Base-by-base conservation (phyloP, 2,329 filamentous ascomycete species). In the Alternaria solani region DNA sequence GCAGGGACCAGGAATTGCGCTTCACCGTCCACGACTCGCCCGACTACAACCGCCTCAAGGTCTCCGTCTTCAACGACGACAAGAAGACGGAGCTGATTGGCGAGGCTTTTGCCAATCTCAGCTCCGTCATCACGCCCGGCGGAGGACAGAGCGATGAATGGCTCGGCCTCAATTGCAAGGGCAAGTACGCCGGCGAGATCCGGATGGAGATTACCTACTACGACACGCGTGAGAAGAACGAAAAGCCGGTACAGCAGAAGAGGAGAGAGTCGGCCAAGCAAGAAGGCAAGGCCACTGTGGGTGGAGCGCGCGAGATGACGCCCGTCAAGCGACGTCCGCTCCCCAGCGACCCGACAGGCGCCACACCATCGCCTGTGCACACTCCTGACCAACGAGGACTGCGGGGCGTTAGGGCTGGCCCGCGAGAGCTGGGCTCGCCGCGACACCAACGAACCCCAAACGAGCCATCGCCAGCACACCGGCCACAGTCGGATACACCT, bases 21-120 rank as follows among this genome's bases (percentile, higher is more conserved):
- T 99, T 98, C 76, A 92, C 88, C 44, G 95, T 99, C 16, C 94
- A 97, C 84, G 94, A 98, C 74, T 97, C 93, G 16, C 90, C 93
- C 18, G 95, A 99, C 80, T 99, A 99, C 83, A 93, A 93, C 80
- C 92, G 94, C 76, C 86, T 99, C 58, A 99, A 99, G 78, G 86
- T 98, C 16, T 97, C 94, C 3, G 88, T 98, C 6, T 99, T 99
- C 82, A 97, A 97, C 76, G 95, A 99, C 73, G 95, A 99, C 81
- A 98, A 97, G 83, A 96, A 91, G 82, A 98, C 94, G 0, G 95
- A 99, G 68, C 80, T 99, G 66, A 97, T 99, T 71, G 95, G 95
- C 66, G 95, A 99, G 80, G 89, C 92, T 7, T 97, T 92, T 90
- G 87, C 98, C 59, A 91, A 92, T 73, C 84, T 99, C 61, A 88